Conservation (phyloP, 2,329 filamentous ascomycete genomes). For the Pseudovirgaria hyperparasitica region DNA sequence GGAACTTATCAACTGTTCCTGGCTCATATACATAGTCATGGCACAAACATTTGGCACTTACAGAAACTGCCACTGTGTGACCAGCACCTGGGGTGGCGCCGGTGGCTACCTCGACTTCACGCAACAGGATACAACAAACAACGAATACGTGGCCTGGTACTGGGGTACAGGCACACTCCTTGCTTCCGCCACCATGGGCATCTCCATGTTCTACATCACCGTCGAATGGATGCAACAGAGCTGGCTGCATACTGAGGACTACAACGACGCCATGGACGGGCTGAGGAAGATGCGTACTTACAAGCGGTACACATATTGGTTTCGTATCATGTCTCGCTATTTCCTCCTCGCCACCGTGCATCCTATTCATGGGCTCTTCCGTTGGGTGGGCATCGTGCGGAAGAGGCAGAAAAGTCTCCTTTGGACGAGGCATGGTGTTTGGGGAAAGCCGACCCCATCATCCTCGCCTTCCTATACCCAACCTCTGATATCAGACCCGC, state of each 20-base stretch:
- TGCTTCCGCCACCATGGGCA: conserved; percentile 15
- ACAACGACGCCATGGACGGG: conserved; percentile 14
- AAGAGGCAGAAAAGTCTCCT: conserved; percentile 12
- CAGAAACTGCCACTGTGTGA: conserved; percentile 30
- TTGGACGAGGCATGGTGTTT: no score
- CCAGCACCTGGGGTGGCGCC: conserved; percentile 20
- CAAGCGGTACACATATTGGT: conserved; percentile 8
- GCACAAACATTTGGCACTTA: conserved; percentile 30
- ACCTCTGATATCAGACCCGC: no score
- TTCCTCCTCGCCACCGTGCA: no score
- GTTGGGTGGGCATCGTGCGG: conserved; percentile 9
- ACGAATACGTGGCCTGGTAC: conserved; percentile 13
- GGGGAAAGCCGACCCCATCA: no score
- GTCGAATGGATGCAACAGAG: conserved; percentile 27
- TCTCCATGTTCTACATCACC: conserved; percentile 24
- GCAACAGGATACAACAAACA: conserved; percentile 16
- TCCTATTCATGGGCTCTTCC: conserved; percentile 8
- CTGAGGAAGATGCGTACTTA: conserved; percentile 15
- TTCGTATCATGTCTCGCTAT: conserved; percentile 7
- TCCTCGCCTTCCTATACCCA: no score
- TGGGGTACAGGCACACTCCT: conserved; percentile 21
- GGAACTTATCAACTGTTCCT: conserved; percentile 24
- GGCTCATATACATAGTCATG: conserved; percentile 25
- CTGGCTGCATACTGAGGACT: conserved; percentile 22
- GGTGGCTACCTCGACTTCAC: conserved; percentile 32